These are phyloP conservation scores for Aspergillus baeticus DNA, from an alignment of 495 filamentous ascomycete species.

Conservation along the genomic window DNA sequence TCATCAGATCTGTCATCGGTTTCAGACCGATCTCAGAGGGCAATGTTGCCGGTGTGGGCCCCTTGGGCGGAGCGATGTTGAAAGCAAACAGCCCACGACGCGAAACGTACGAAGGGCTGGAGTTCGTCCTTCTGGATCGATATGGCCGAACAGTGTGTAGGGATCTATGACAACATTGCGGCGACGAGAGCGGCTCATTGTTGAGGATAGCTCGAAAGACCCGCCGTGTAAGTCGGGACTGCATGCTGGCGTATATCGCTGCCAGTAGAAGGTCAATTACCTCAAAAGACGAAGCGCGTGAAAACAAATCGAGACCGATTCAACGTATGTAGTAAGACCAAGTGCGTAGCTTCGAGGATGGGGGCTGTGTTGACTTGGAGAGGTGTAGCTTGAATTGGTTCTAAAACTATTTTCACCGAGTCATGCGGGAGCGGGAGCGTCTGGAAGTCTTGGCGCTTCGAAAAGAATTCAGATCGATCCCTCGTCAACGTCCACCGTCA, in stretches of 20 bases:
- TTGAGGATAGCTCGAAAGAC: constrained; percentile 70
- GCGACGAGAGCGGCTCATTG: constrained; percentile 57
- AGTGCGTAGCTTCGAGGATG: no score
- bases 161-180: constrained; percentile 38
- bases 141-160: constrained; percentile 31
- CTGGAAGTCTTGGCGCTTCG: constrained; percentile 26
- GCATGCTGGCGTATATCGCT: constrained; percentile 55
- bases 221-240: constrained; percentile 74
- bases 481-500: not conserved
- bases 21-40: constrained; percentile 42
- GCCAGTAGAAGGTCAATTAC: not conserved
- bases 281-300: no score
- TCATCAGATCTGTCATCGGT: constrained; percentile 43
- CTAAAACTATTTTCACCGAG: not conserved
- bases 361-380: not conserved
- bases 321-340: not conserved
- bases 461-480: constrained; percentile 23
- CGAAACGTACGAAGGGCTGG: constrained; percentile 21
- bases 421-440: constrained; percentile 20
- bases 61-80: constrained; percentile 18
- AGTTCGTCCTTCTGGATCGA: constrained; percentile 25
- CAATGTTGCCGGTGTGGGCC: constrained; percentile 25
- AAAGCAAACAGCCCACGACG: constrained; percentile 40
- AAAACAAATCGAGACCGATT: not conserved
- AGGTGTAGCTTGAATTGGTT: not conserved